Percentiles rank a stretch among this genome's conserved stretches.
These are phyloP conservation scores for Russula griseocarnosa DNA, from an alignment of 768 basidiomycete species.

Conservation along the genomic window DNA sequence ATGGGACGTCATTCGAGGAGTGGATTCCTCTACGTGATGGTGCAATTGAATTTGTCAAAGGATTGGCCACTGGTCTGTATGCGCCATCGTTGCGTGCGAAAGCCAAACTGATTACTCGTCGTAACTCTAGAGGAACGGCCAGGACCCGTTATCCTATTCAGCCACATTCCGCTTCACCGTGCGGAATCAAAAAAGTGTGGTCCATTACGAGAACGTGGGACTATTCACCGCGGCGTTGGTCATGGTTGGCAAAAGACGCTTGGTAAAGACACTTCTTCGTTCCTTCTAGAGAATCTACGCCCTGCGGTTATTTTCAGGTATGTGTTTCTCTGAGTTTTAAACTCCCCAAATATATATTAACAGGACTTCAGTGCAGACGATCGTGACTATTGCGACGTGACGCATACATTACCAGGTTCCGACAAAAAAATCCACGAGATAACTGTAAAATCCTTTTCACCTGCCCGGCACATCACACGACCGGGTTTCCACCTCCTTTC, in stretches of 20 bases:
- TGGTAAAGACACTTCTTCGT: constrained; percentile 72
- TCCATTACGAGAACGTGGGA: constrained; percentile 64
- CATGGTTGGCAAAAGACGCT: constrained; percentile 80
- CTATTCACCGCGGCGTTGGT: constrained; percentile 72
- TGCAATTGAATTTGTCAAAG: constrained; percentile 56
- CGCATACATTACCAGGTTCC: constrained; percentile 42
- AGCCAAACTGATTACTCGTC: background rate
- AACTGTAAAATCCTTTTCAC: constrained; percentile 85
- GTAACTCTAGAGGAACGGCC: constrained; percentile 23
- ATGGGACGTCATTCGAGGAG: constrained; percentile 45
- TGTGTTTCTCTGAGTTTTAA: constrained; percentile 18
- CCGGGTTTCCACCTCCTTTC: constrained; percentile 89
- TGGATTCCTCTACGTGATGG: constrained; percentile 56
- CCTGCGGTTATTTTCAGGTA: constrained; percentile 73
- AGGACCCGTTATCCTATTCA: constrained; percentile 63
- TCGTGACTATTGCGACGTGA: constrained; percentile 84
- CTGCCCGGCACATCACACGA: constrained; percentile 60
- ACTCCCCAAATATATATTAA: constrained; percentile 3
- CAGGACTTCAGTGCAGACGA: constrained; percentile 66
- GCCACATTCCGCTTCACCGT: constrained; percentile 81
- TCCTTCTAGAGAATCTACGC: constrained; percentile 61
- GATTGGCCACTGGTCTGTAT: constrained; percentile 37
- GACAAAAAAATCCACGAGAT: constrained; percentile 57
- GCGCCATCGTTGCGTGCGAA: background rate
- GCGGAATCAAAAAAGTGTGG: constrained; percentile 75